A percentile compares a stretch with the other conserved stretches of the same genome.
phyloP scores from a whole-genome alignment of 805 yeast species.

The Saccharomycopsis selenospora region DNA sequence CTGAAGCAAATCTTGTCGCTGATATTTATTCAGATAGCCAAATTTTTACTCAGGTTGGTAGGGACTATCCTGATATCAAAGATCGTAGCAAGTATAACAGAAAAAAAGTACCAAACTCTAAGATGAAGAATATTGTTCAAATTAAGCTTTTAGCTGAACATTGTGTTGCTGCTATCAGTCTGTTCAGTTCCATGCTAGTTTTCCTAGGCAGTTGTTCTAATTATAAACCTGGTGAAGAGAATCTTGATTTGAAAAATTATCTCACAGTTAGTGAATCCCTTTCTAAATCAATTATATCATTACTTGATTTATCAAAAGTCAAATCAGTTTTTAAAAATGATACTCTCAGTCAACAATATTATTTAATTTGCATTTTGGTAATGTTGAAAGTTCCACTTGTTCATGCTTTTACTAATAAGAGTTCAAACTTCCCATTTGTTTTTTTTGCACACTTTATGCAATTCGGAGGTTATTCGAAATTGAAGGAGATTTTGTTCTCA shows the following conservation, averaged over 20 bases:
- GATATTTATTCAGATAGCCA: too few relatives aligned
- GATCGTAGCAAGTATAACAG: too few relatives aligned
- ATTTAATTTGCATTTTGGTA: neutral
- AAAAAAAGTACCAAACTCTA: too few relatives aligned
- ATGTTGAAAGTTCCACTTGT: neutral
- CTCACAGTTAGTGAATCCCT: neutral
- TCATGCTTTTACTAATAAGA: neutral
- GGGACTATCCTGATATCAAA: too few relatives aligned
- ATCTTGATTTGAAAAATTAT: neutral
- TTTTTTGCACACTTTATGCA: slow-evolving; percentile 37
- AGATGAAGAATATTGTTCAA: slow-evolving; percentile 55
- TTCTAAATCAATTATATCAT: slow-evolving; percentile 9
- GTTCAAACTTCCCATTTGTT: neutral
- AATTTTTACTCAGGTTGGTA: too few relatives aligned
- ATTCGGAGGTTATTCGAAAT: slow-evolving; percentile 37
- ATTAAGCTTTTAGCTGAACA: slow-evolving; percentile 41
- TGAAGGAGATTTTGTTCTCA: slow-evolving; percentile 27
- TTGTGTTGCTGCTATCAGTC: neutral
- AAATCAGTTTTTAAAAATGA: slow-evolving; percentile 21
- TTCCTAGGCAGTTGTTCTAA: neutral
- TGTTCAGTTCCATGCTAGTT: neutral
- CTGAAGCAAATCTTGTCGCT: neutral
- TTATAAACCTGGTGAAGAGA: neutral
- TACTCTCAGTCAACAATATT: neutral
- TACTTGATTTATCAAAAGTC: slow-evolving; percentile 25